These are phyloP conservation scores for Conticribra weissflogii DNA, from an alignment of 108 stramenopile genomes.

Conservation along the genomic window DNA sequence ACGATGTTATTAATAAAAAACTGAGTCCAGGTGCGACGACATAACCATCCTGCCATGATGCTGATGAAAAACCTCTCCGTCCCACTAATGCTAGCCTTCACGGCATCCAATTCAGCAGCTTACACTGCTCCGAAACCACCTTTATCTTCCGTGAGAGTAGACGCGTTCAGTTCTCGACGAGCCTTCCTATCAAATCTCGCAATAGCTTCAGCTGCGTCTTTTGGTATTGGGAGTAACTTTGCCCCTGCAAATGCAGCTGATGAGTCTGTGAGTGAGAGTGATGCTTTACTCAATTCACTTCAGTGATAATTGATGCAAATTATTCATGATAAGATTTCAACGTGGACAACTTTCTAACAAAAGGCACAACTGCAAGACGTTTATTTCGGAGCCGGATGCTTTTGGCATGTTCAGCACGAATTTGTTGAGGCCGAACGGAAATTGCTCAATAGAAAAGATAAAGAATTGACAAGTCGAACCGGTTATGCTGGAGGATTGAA, in stretches of 20 bases:
- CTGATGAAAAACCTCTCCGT: background rate
- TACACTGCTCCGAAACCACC: background rate
- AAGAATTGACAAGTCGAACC: conserved; percentile 66
- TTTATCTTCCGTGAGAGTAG: background rate
- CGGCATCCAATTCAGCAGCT: background rate
- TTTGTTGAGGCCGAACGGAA: conserved; percentile 78
- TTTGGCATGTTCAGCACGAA: conserved; percentile 91
- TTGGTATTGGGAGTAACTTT: background rate
- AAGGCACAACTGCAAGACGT: conserved; percentile 37
- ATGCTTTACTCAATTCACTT: too few relatives aligned
- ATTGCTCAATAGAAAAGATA: conserved; percentile 63
- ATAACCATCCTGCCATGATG: too few relatives aligned
- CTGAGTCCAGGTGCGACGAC: too few relatives aligned
- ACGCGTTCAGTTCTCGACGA: background rate
- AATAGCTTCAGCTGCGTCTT: background rate
- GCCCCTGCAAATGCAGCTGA: conserved; percentile 12
- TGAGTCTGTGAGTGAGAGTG: too few relatives aligned
- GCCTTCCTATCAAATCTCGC: conserved; percentile 12
- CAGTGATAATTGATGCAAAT: too few relatives aligned
- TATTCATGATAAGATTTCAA: too few relatives aligned
- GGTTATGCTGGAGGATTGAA: conserved; percentile 86
- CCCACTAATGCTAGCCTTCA: background rate
- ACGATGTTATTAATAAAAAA: too few relatives aligned
- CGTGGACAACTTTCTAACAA: too few relatives aligned
- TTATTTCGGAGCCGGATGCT: conserved; percentile 78